Evolutionary conservation across 208 protist species (phyloP).

Genomic region (Wallacemonas sp.): DNA sequence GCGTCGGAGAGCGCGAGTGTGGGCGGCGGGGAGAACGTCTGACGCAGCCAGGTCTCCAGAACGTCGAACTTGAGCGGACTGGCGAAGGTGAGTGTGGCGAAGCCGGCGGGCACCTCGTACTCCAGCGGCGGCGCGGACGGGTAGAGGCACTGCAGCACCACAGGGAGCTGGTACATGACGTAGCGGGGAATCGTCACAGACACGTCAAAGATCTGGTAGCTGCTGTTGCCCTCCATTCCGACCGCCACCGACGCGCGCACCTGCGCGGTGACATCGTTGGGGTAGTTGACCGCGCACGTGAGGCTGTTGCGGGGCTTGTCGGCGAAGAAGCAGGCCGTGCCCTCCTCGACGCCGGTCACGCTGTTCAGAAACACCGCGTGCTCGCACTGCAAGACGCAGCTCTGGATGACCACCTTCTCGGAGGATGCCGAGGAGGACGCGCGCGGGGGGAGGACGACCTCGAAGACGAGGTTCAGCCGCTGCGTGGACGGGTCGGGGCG

Average conservation of each 20-base stretch:
- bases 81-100: constrained; percentile 52
- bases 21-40: constrained; percentile 49
- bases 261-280: constrained; percentile 52
- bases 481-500: constrained; percentile 30
- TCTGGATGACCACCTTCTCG: constrained; percentile 63
- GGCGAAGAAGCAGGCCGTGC: constrained; percentile 41
- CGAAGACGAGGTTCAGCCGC: constrained; percentile 44
- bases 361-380: constrained; percentile 11
- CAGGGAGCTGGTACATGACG: constrained; percentile 68
- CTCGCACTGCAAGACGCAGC: constrained; percentile 70
- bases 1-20: constrained; percentile 28
- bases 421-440: constrained; percentile 12
- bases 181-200: constrained; percentile 79
- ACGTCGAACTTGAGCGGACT: constrained; percentile 36
- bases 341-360: constrained; percentile 11
- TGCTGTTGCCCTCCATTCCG: constrained; percentile 51
- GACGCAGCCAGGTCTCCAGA: constrained; percentile 47
- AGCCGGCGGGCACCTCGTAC: constrained; percentile 34
- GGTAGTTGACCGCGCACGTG: constrained; percentile 54
- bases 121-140: constrained; percentile 5
- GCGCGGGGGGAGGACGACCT: constrained; percentile 8
- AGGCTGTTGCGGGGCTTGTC: constrained; percentile 48
- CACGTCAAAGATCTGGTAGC: constrained; percentile 88
- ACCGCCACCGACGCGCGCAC: constrained; percentile 86
- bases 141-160: constrained; percentile 11